A percentile compares a stretch with the other conserved stretches of the same genome.
Evolutionary conservation across 23 red algal genomes (phyloP).

Genomic region (Gracilaria caudata): DNA sequence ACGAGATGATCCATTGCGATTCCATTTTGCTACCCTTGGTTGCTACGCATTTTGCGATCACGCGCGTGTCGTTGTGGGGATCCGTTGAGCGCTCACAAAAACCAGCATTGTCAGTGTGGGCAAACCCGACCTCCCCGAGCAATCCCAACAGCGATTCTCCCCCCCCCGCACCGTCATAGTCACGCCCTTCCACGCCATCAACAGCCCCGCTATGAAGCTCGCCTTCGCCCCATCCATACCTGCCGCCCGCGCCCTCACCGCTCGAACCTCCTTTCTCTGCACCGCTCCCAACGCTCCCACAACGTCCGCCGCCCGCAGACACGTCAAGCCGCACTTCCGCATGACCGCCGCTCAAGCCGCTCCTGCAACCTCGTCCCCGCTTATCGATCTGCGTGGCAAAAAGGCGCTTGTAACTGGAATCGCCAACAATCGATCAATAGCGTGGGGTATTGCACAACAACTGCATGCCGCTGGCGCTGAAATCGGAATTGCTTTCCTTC

Average conservation of each 20-base stretch:
- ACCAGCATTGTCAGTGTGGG: no score
- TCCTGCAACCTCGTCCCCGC: constrained; percentile 45
- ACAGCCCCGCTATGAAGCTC: neutral
- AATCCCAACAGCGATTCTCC: neutral
- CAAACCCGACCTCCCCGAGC: no score
- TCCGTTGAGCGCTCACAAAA: no score
- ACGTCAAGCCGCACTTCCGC: neutral
- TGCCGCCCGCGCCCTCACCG: neutral
- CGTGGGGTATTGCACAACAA: constrained; percentile 92
- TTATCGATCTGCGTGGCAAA: constrained; percentile 95
- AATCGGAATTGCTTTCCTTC: constrained; percentile 90
- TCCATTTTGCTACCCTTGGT: no score
- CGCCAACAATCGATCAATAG: constrained; percentile 97
- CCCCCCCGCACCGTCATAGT: neutral
- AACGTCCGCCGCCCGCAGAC: neutral
- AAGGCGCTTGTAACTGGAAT: constrained; percentile 97
- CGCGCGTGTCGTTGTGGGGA: no score
- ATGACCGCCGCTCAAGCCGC: constrained; percentile 66
- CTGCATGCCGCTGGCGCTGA: constrained; percentile 89
- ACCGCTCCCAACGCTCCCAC: neutral
- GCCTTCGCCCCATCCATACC: constrained; percentile 39
- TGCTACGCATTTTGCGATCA: no score
- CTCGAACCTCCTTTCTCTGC: neutral
- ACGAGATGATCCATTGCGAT: no score
- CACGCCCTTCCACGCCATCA: neutral